Base-by-base conservation (phyloP, 805 yeast species). In the Scheffersomyces spartinae region DNA sequence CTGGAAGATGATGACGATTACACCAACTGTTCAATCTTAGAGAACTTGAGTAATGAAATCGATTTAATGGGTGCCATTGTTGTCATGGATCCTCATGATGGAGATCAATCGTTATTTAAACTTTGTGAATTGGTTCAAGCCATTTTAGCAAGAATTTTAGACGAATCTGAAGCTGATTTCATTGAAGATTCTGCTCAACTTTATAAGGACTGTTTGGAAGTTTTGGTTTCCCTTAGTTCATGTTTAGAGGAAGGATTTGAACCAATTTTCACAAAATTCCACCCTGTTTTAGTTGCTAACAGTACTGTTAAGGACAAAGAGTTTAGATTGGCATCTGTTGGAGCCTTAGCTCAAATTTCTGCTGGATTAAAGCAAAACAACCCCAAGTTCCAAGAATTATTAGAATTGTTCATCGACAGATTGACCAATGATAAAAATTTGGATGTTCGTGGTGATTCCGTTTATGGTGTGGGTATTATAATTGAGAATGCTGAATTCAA, bases 371-470 rank as follows among this genome's bases (percentile, higher is more conserved):
- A 76, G 45, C 57, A 59, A 19, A 42, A 63, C 31, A 73, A 81
- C 43, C 82, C 83, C 31, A 77, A 64, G 57, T 54, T 75, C 19
- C 69, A 72, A 35, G 83, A 79, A 36, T 60, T 91, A 45, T 57
- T 84, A 43, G 72, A 75, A 47, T 61, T 77, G 20, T 78, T 91
- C 47, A 61, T 69, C 26, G 65, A 71, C 32, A 74, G 78, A 37
- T 64, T 88, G 33, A 67, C 78, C 29, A 73, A 74, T 45, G 85
- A 80, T 48, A 72, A 72, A 43, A 78, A 91, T 9, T 62, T 81
- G 35, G 94, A 84, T 47, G 96, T 84, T 31, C 79, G 88, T 56
- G 86, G 95, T 42, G 82, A 85, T 41, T 88, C 96, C 26, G 95
- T 96, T 10, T 91, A 84, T 50, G 98, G 97, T 63, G 74, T 82